Evolutionary conservation across 148 eudicot species (phyloP).

Genomic region (Rhododendron ferrugineum): DNA sequence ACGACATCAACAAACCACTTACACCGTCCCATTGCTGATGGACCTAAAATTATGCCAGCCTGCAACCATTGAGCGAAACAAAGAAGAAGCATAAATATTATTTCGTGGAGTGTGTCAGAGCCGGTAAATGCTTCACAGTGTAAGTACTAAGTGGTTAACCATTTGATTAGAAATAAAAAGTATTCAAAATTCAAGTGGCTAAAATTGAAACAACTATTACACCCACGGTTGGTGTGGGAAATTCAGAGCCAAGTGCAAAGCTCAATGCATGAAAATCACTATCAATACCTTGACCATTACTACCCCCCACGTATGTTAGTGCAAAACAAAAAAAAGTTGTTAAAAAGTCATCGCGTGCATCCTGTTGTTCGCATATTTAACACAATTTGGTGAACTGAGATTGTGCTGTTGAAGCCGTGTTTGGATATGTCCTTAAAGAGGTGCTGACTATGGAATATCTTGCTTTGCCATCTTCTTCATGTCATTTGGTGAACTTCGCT

Average conservation of each 20-base stretch:
- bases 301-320: background rate
- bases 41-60: conserved; percentile 18
- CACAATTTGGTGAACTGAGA: background rate
- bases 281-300: background rate
- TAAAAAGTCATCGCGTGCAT: background rate
- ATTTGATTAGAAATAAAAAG: background rate
- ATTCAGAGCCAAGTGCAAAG: background rate
- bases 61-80: background rate
- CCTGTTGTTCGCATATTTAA: background rate
- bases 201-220: background rate
- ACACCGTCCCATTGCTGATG: background rate
- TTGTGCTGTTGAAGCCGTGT: background rate
- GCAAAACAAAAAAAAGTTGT: background rate
- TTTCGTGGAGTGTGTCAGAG: background rate
- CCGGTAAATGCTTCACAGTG: background rate
- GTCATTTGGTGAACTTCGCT: background rate
- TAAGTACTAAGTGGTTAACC: background rate
- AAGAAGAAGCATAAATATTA: background rate
- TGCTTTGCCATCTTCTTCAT: background rate
- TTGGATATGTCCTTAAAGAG: background rate
- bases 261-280: background rate
- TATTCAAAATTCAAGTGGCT: background rate
- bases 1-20: background rate
- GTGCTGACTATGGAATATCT: background rate
- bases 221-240: background rate